Conservation (phyloP, 2,329 filamentous ascomycete genomes). For the Ceratocystis destructans region DNA sequence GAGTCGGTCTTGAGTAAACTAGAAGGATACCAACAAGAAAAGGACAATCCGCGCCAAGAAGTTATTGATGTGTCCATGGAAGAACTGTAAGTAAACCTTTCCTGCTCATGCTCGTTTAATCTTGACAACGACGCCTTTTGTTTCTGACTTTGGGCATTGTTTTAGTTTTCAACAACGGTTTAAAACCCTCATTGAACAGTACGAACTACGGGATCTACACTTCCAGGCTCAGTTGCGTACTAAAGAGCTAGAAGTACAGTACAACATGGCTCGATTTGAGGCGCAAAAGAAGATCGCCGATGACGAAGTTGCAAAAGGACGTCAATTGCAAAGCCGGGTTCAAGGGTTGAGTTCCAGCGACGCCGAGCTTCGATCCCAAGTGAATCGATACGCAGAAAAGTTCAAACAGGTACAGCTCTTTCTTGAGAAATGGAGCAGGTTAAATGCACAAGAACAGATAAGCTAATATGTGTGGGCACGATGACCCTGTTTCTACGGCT, state of each 20-base stretch:
- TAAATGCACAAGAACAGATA: neutral
- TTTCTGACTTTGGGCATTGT: conserved; percentile 18
- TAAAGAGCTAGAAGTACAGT: conserved; percentile 91
- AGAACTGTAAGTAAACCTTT: conserved; percentile 54
- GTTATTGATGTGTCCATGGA: conserved; percentile 78
- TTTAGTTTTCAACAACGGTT: conserved; percentile 70
- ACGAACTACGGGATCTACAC: conserved; percentile 86
- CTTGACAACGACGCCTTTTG: neutral
- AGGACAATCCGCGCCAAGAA: conserved; percentile 67
- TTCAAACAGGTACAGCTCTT: conserved; percentile 78
- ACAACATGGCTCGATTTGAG: conserved; percentile 76
- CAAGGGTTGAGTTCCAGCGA: conserved; percentile 95
- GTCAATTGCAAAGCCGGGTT: conserved; percentile 79
- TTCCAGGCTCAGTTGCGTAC: conserved; percentile 84
- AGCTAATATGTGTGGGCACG: conserved; percentile 11
- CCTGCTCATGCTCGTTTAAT: neutral
- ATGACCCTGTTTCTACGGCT: neutral
- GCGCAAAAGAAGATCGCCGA: conserved; percentile 82
- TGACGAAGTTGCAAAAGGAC: conserved; percentile 61
- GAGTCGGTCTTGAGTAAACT: conserved; percentile 69
- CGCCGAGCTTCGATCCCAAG: conserved; percentile 79
- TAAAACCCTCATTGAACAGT: conserved; percentile 92
- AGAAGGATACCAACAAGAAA: conserved; percentile 76
- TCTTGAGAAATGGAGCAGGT: conserved; percentile 17
- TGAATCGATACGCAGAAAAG: conserved; percentile 98